Base-by-base conservation (phyloP, 768 basidiomycete species). In the Kwoniella dejecticola region DNA sequence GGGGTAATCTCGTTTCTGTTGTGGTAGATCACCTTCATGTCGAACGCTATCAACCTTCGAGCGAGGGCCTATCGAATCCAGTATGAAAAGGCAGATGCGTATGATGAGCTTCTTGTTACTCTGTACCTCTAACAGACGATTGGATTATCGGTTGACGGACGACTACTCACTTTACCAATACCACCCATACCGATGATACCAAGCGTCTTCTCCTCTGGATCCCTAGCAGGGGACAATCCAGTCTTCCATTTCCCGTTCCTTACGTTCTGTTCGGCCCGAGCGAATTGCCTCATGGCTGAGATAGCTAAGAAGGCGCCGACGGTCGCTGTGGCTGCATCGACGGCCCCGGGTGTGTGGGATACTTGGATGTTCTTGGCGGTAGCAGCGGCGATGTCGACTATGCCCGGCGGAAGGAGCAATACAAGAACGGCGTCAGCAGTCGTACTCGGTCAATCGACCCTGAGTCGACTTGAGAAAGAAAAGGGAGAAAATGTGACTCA, bases 291-390 rank as follows among this genome's bases (percentile, higher is more conserved):
- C 55, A 76, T 58, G 31, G 68, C 60, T 24, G 64, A 57, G 30
- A 74, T 67, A 36, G 71, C 61, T 49, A 76, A 67, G 62, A 63
- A 76, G 4, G 74, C 55, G 8, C 68, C 72, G 3, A 72, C 74
- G 17, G 72, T 73, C 0, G 93, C 92, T 0, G 91, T 93, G 8
- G 88, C 91, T 64, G 92, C 89, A 79, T 94, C 87, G 45, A 95
- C 91, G 3, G 90, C 90, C 12, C 88, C 87, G 0, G 93, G 91
- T 1, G 91, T 94, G 74, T 95, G 92, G 8, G 93, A 92, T 23
- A 94, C 85, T 29, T 44, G 31, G 21, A 71, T 64, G 11, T 61
- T 64, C 50, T 83, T 83, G 10, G 82, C 84, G 71, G 85, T 89
- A 77, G 88, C 88, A 3, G 87, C 88, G 6, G 80, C 77, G 15